phyloP scores from a whole-genome alignment of 225 moss, liverwort and hornwort genomes.

The Neckera pumila region DNA sequence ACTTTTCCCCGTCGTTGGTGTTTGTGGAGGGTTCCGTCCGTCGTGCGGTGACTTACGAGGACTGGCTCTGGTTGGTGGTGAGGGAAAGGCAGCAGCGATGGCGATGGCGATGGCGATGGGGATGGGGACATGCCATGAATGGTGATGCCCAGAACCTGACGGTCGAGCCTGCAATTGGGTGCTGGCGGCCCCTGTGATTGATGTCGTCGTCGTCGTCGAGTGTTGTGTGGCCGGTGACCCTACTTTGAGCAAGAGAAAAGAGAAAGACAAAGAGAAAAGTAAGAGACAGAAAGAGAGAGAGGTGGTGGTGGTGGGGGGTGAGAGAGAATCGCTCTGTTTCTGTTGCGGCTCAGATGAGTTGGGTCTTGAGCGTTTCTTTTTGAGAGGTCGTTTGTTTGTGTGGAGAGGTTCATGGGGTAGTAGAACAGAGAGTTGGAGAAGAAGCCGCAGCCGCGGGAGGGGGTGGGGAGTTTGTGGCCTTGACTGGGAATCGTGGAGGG shows the following conservation, averaged over 20 bases:
- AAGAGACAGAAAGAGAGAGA: no score
- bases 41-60: background rate
- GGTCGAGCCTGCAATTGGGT: conserved; percentile 11
- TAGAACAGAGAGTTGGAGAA: background rate
- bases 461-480: background rate
- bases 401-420: background rate
- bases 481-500: conserved; percentile 4
- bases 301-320: background rate
- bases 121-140: conserved; percentile 12
- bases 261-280: background rate
- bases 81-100: conserved; percentile 9
- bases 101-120: conserved; percentile 13
- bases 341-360: background rate
- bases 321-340: background rate
- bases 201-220: background rate
- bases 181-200: conserved; percentile 2
- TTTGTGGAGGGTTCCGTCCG: background rate
- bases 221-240: background rate
- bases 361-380: background rate
- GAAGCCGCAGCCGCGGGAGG: background rate
- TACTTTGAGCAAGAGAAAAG: background rate
- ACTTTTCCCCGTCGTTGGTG: background rate
- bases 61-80: conserved; percentile 16
- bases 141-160: background rate
- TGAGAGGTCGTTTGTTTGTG: background rate